Conservation (phyloP, 345 rosid genomes). For the Crucihimalaya himalaica region DNA sequence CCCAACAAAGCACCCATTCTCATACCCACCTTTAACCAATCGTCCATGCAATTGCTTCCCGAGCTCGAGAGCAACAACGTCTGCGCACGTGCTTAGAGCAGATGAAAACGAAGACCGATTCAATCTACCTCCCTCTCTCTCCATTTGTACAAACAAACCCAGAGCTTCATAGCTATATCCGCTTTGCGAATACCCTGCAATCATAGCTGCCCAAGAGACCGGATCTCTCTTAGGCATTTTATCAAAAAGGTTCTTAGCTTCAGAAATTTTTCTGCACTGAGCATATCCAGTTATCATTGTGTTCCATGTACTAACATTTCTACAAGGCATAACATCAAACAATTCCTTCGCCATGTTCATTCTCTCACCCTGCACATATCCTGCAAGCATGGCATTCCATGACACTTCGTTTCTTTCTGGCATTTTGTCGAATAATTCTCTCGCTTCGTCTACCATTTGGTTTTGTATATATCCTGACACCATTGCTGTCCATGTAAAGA, state of each 20-base stretch:
- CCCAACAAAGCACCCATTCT: slow-evolving; percentile 63
- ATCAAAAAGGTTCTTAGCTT: slow-evolving; percentile 55
- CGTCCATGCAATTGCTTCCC: slow-evolving; percentile 71
- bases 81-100: slow-evolving; percentile 65
- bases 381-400: slow-evolving; percentile 79
- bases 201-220: slow-evolving; percentile 78
- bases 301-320: slow-evolving; percentile 64
- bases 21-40: slow-evolving; percentile 65
- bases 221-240: slow-evolving; percentile 59
- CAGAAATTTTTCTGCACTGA: slow-evolving; percentile 49
- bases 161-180: slow-evolving; percentile 59
- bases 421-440: slow-evolving; percentile 53
- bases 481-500: slow-evolving; percentile 72
- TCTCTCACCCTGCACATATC: slow-evolving; percentile 57
- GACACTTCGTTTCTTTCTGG: slow-evolving; percentile 60
- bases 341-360: slow-evolving; percentile 61
- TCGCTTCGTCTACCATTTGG: slow-evolving; percentile 56
- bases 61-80: slow-evolving; percentile 63
- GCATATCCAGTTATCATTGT: slow-evolving; percentile 72
- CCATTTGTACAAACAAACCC: slow-evolving; percentile 54
- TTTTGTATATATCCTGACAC: slow-evolving; percentile 67
- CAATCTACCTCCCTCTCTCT: slow-evolving; percentile 61
- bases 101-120: slow-evolving; percentile 63
- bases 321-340: slow-evolving; percentile 59
- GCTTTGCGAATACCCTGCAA: slow-evolving; percentile 65